A percentile compares a stretch with the other conserved stretches of the same genome.
Conservation (phyloP, 768 basidiomycete species). For the Sarcodon sp. region DNA sequence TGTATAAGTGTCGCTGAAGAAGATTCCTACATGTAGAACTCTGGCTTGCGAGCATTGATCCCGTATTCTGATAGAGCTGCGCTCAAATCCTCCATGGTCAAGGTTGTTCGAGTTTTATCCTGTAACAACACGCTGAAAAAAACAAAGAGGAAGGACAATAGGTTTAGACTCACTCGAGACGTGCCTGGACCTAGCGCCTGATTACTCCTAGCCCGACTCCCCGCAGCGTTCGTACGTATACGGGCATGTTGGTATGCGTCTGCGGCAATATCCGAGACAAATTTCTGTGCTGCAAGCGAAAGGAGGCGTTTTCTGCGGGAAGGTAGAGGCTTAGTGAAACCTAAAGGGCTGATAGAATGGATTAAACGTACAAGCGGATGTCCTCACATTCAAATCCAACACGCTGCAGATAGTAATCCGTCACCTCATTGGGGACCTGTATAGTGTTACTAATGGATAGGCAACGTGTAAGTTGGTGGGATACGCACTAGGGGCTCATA, state of each 20-base stretch:
- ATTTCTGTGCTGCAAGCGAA: slow-evolving; percentile 94
- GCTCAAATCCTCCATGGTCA: slow-evolving; percentile 96
- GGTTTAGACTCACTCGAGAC: slow-evolving; percentile 36
- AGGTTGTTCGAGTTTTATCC: slow-evolving; percentile 86
- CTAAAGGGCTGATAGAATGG: slow-evolving; percentile 1
- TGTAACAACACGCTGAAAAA: slow-evolving; percentile 13
- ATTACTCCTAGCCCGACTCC: slow-evolving; percentile 55
- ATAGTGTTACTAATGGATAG: background rate
- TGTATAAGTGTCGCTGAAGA: background rate
- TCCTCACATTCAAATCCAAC: slow-evolving; percentile 96
- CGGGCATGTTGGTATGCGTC: slow-evolving; percentile 98
- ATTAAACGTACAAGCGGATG: slow-evolving; percentile 61
- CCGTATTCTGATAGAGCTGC: slow-evolving; percentile 93
- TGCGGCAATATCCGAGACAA: slow-evolving; percentile 90
- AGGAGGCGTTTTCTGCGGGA: slow-evolving; percentile 75
- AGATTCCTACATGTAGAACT: slow-evolving; percentile 63
- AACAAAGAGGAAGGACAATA: background rate
- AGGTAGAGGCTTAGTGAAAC: background rate
- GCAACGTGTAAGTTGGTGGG: background rate
- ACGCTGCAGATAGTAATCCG: slow-evolving; percentile 91
- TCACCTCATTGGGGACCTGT: slow-evolving; percentile 95
- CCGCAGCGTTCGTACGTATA: slow-evolving; percentile 78
- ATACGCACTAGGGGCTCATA: slow-evolving; percentile 81
- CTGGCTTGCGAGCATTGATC: slow-evolving; percentile 86
- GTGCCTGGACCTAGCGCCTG: slow-evolving; percentile 48